Base-by-base conservation (phyloP, 345 rosid species). In the Arabis hirsuta region DNA sequence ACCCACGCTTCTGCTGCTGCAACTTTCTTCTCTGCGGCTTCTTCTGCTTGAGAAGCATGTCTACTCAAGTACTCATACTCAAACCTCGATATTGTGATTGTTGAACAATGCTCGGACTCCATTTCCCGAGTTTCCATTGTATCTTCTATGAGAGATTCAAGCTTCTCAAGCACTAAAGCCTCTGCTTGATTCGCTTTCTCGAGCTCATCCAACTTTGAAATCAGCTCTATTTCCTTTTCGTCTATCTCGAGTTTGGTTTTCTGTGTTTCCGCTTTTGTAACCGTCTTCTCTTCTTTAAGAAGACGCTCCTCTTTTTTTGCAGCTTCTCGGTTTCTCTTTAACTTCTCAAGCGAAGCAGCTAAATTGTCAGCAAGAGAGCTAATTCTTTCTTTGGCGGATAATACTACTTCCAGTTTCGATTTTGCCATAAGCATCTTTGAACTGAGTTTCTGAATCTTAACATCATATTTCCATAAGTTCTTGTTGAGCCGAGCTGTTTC, bases 1-100 rank as follows among this genome's bases (percentile, higher is more conserved):
- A 85, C 77, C 96, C 98, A 93, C 1, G 97, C 93, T 80, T 82
- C 82, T 47, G 96, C 90, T 20, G 98, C 97, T 9, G 84, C 88
- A 27, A 90, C 84, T 76, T 93, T 90, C 69, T 87, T 86, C 68
- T 83, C 93, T 4, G 96, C 96, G 7, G 87, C 81, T 73, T 92
- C 96, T 77, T 87, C 88, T 1, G 96, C 96, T 52, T 54, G 69
- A n/a, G 45, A 81, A 8, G 88, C 91, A 19, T 82, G 82, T 53
- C 85, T 87, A 1, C 64, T 87, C 74, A 90, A 66, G 80, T 88
- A 92, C 47, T 90, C 90, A 0, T 84, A 87, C 73, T 92, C 96
- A 22, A 88, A 90, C 71, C 81, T 84, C 6, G 91, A 88, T 66
- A 90, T 81, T 9, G 82, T 82, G 32, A 88, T 86, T 2, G 78